phyloP scores from a whole-genome alignment of 768 basidiomycete genomes.

The Dentipellis fragilis region DNA sequence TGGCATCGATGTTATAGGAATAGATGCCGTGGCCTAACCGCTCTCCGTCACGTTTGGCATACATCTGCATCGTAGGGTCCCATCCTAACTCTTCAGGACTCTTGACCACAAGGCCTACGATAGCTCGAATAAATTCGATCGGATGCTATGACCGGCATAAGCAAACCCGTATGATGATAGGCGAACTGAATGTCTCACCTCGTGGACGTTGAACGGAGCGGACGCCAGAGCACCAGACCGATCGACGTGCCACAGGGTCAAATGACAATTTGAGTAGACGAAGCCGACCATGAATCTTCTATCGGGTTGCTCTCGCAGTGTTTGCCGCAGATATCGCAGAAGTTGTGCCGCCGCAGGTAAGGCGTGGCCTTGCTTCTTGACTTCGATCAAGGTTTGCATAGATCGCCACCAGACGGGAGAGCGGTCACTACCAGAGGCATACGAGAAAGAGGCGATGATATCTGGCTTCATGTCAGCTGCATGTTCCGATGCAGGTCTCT shows the following conservation, averaged over 20 bases:
- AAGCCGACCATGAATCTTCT: neutral
- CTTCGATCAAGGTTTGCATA: neutral
- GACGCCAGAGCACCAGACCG: constrained; percentile 1
- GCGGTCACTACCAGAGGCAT: neutral
- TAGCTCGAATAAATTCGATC: neutral
- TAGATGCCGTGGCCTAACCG: no score
- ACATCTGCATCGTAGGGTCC: constrained; percentile 1
- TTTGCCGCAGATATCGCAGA: neutral
- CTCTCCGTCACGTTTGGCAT: neutral
- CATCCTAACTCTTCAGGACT: neutral
- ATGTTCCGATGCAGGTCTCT: neutral
- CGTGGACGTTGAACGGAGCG: neutral
- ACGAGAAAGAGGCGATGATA: neutral
- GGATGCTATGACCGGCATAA: neutral
- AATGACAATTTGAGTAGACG: neutral
- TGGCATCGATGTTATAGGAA: neutral
- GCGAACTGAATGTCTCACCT: neutral
- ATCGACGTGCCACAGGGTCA: constrained; percentile 2
- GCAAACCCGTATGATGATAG: neutral
- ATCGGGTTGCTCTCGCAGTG: neutral
- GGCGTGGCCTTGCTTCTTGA: neutral
- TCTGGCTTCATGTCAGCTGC: neutral
- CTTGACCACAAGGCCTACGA: neutral
- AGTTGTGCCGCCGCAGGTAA: neutral
- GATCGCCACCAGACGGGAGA: neutral